A percentile compares a stretch with the other conserved stretches of the same genome.
Conservation (phyloP, 768 basidiomycete genomes). For the Lactarius quietus region DNA sequence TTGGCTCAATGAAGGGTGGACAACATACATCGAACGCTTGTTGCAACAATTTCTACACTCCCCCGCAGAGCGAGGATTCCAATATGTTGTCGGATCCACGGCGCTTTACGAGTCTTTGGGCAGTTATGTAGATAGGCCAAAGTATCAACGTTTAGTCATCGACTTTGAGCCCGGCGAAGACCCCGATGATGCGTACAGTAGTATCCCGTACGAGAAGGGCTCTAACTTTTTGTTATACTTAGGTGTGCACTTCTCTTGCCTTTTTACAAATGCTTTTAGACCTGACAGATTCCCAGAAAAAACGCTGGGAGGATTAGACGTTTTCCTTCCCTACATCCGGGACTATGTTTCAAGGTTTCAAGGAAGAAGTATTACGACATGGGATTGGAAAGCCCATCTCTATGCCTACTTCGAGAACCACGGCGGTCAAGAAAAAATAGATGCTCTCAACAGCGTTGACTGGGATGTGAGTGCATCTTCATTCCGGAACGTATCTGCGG, state of each 20-base stretch:
- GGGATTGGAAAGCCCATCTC: constrained; percentile 79
- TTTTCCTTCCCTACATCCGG: constrained; percentile 79
- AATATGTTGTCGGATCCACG: constrained; percentile 73
- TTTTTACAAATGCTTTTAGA: background rate
- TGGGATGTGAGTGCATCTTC: constrained; percentile 61
- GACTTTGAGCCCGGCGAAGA: constrained; percentile 70
- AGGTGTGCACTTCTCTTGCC: constrained; percentile 44
- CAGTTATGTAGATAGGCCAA: constrained; percentile 54
- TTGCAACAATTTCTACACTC: constrained; percentile 67
- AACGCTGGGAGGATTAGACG: constrained; percentile 75
- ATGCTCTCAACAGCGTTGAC: constrained; percentile 62
- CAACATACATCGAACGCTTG: constrained; percentile 87
- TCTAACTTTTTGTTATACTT: constrained; percentile 84
- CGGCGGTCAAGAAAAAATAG: constrained; percentile 57
- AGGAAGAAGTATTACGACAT: constrained; percentile 78
- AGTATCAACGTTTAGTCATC: constrained; percentile 78
- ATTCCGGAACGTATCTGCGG: background rate
- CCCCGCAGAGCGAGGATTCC: constrained; percentile 74
- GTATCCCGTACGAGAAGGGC: constrained; percentile 86
- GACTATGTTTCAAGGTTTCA: constrained; percentile 81
- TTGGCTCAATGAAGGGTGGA: constrained; percentile 94
- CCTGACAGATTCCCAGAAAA: constrained; percentile 43
- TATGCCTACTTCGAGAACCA: constrained; percentile 63
- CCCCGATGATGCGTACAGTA: constrained; percentile 71
- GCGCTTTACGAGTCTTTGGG: constrained; percentile 67